Base-by-base conservation (phyloP, 768 basidiomycete genomes). In the Boletus rex-veris region DNA sequence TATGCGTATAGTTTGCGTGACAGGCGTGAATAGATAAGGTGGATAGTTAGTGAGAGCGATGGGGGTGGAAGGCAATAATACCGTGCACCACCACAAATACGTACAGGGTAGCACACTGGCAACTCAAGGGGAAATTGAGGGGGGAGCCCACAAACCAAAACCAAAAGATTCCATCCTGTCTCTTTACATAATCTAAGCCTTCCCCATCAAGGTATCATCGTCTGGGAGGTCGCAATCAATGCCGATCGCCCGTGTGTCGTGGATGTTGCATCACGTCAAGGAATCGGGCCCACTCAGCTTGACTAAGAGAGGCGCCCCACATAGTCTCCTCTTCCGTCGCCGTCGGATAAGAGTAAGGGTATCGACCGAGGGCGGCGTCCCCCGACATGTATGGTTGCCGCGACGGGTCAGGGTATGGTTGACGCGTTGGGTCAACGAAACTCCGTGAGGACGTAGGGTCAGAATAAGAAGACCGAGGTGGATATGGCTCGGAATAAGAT, bases 281-380 rank as follows among this genome's bases (percentile, higher is more conserved):
- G 64, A 82, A 80, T 54, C 76, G 75, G 38, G 73, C 76, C 85
- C 89, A 90, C 70, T 90, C 89, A 38, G 83, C 82, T 59, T 87
- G 84, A 52, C 82, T 87, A 64, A 91, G 86, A 36, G 84, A 80
- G 15, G 87, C 79, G 40, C 87, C 87, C 88, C 88, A 91, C 76
- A 89, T 84, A 31, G 75, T 75, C 36, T 77, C 72, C 58, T 86
- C 84, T 54, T 85, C 85, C 42, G 80, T 77, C 38, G 60, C 42
- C 33, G 65, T 43, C 26, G 81, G 77, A 51, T 82, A 79, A 33
- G 77, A 70, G 28, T 67, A 68, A 40, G 65, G 55, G 36, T 68
- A 65, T 28, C 66, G 63, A 1, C 55, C 65, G 3, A 58, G 56
- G 33, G 55, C 35, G 1, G 66, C 50, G 21, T 66, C 68, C 15